These are phyloP conservation scores for Quercus mongolica DNA, from an alignment of 306 rosid species.

Conservation along the genomic window DNA sequence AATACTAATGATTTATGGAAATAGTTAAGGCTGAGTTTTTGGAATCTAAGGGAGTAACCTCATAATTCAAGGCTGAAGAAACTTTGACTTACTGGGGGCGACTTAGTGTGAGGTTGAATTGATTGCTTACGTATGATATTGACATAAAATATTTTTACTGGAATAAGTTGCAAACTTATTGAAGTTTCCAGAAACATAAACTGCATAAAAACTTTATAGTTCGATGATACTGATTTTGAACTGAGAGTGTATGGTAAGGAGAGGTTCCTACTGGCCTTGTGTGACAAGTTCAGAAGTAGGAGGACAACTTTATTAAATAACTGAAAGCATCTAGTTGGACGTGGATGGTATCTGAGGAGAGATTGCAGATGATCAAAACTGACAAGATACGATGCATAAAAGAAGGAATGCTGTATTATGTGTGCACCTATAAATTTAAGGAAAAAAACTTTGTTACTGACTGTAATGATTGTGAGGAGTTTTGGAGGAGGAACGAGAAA, in stretches of 20 bases:
- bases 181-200: background rate
- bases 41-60: background rate
- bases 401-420: background rate
- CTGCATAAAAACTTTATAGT: background rate
- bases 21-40: background rate
- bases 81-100: no score
- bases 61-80: no score
- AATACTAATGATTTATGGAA: no score
- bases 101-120: background rate
- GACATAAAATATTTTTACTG: background rate
- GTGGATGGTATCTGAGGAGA: background rate
- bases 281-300: background rate
- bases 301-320: background rate
- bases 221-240: background rate
- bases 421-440: no score
- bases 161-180: background rate
- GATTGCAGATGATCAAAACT: background rate
- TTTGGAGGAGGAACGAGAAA: no score
- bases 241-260: background rate
- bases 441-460: no score
- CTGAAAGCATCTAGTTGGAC: background rate
- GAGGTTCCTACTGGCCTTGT: background rate
- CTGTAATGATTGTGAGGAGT: no score
- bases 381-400: background rate
- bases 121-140: background rate